Evolutionary conservation across 345 rosid species (phyloP).

Genomic region (Acer saccharum): DNA sequence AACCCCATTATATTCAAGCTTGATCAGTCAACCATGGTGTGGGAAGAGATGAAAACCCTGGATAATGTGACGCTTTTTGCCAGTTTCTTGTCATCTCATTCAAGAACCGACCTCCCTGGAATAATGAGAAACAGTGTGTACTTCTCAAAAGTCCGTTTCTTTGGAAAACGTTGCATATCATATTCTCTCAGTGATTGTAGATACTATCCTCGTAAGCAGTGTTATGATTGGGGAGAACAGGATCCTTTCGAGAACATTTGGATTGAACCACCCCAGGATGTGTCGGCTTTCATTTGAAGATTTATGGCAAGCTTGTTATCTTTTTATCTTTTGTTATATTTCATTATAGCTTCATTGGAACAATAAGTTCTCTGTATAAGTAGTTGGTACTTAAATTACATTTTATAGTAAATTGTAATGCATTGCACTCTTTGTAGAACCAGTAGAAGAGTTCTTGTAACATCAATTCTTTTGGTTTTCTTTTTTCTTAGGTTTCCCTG

Average conservation of each 20-base stretch:
- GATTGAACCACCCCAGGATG: constrained; percentile 60
- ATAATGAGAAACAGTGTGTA: constrained; percentile 59
- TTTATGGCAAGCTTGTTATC: neutral
- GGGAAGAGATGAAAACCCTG: constrained; percentile 61
- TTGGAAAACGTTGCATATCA: constrained; percentile 67
- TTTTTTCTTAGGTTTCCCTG: neutral
- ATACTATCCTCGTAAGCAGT: constrained; percentile 65
- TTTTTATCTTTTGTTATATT: constrained; percentile 10
- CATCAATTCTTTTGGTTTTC: neutral
- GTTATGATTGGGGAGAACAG: constrained; percentile 66
- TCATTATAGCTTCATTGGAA: constrained; percentile 6
- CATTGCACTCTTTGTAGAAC: neutral
- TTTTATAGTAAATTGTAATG: neutral
- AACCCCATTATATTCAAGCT: constrained; percentile 60
- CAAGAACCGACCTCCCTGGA: constrained; percentile 53
- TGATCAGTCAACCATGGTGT: constrained; percentile 42
- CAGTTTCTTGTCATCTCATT: constrained; percentile 56
- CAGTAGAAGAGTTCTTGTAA: constrained; percentile 9
- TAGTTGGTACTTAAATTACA: constrained; percentile 13
- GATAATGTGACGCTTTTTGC: constrained; percentile 66
- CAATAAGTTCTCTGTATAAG: constrained; percentile 10
- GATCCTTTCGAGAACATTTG: constrained; percentile 60
- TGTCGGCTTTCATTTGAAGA: constrained; percentile 36
- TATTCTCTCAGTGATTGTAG: constrained; percentile 49
- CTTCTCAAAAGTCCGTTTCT: constrained; percentile 72